These are phyloP conservation scores for Penicillium concentricum DNA, from an alignment of 2,329 filamentous ascomycete species.

Conservation along the genomic window DNA sequence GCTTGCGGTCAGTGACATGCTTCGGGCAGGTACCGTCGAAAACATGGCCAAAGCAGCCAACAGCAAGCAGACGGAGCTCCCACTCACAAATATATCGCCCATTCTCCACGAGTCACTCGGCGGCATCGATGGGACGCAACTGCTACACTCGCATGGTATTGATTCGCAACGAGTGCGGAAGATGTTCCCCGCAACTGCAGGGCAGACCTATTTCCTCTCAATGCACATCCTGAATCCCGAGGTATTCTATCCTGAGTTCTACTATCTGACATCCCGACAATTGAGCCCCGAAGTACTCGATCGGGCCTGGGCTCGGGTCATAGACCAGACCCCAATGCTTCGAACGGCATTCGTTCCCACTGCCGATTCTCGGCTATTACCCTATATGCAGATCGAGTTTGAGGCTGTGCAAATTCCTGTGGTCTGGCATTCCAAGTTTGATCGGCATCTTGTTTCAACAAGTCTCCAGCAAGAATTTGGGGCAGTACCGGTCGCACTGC, in stretches of 20 bases:
- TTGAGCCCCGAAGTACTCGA: slow-evolving; percentile 47
- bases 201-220: slow-evolving; percentile 78
- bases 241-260: slow-evolving; percentile 74
- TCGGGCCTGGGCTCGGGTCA: slow-evolving; percentile 61
- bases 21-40: slow-evolving; percentile 63
- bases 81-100: slow-evolving; percentile 17
- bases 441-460: slow-evolving; percentile 14
- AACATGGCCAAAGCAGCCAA: slow-evolving; percentile 56
- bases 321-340: slow-evolving; percentile 60
- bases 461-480: slow-evolving; percentile 15
- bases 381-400: slow-evolving; percentile 65
- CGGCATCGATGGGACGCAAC: slow-evolving; percentile 37
- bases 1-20: slow-evolving; percentile 68
- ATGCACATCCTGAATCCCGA: slow-evolving; percentile 62
- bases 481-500: slow-evolving; percentile 34
- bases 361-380: slow-evolving; percentile 38
- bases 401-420: slow-evolving; percentile 40
- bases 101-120: slow-evolving; percentile 33
- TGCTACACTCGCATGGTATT: slow-evolving; percentile 48
- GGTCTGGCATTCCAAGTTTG: slow-evolving; percentile 22
- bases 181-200: slow-evolving; percentile 68
- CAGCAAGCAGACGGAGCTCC: slow-evolving; percentile 12
- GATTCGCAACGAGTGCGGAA: slow-evolving; percentile 50
- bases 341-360: slow-evolving; percentile 66
- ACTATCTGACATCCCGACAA: slow-evolving; percentile 52